These are phyloP conservation scores for Karstenula rhodostoma DNA, from an alignment of 2,329 filamentous ascomycete genomes.

Conservation along the genomic window DNA sequence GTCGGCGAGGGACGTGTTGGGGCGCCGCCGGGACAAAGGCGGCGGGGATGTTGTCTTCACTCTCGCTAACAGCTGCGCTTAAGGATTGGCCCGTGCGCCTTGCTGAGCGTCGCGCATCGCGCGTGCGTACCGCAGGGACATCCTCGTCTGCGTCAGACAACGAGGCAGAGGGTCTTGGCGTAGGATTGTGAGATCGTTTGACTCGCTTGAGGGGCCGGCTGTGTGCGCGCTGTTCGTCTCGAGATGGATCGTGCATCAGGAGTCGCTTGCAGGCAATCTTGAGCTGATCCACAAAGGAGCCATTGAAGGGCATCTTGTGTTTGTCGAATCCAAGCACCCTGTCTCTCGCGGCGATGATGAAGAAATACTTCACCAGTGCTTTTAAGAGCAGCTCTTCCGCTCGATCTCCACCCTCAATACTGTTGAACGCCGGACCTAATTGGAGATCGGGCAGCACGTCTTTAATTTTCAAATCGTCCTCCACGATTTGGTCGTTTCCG, in stretches of 20 bases:
- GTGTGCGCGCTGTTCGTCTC: not conserved
- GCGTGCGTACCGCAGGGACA: not conserved
- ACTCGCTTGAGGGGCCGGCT: slow-evolving; percentile 4
- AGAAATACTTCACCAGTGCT: slow-evolving; percentile 19
- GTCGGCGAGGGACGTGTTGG: slow-evolving; percentile 1
- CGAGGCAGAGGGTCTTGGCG: not conserved
- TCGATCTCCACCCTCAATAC: slow-evolving; percentile 5
- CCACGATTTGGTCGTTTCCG: slow-evolving; percentile 1
- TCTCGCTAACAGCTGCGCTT: slow-evolving; percentile 11
- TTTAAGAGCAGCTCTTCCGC: slow-evolving; percentile 15
- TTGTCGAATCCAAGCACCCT: slow-evolving; percentile 14
- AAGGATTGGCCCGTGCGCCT: slow-evolving; percentile 8
- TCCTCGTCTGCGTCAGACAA: slow-evolving; percentile 8
- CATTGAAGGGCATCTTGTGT: slow-evolving; percentile 17
- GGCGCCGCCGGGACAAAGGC: not conserved
- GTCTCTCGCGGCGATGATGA: slow-evolving; percentile 17
- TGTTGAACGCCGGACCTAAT: slow-evolving; percentile 7
- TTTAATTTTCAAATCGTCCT: slow-evolving; percentile 12
- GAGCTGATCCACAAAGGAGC: slow-evolving; percentile 14
- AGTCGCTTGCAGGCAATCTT: slow-evolving; percentile 11
- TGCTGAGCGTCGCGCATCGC: slow-evolving; percentile 9
- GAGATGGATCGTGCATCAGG: not conserved
- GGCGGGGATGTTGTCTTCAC: not conserved
- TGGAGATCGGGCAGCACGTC: slow-evolving; percentile 8
- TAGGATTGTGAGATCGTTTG: slow-evolving; percentile 3